phyloP scores from a whole-genome alignment of 2,329 filamentous ascomycete genomes.

The Fusarium papillatum region DNA sequence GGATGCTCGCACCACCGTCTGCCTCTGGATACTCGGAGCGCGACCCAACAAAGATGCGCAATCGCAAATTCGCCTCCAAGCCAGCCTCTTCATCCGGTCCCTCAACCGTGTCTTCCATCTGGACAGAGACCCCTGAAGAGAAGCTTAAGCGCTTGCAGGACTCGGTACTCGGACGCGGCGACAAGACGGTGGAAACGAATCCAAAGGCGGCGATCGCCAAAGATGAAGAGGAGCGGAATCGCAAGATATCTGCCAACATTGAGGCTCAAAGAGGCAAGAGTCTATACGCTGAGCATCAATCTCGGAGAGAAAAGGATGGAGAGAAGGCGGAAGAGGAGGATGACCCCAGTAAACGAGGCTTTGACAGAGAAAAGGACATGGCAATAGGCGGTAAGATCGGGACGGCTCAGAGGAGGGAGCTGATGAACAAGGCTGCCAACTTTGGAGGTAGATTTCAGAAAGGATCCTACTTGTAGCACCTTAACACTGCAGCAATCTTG shows the following conservation, averaged over 20 bases:
- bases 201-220: constrained; percentile 54
- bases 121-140: constrained; percentile 93
- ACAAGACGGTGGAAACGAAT: constrained; percentile 55
- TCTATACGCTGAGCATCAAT: constrained; percentile 70
- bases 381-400: constrained; percentile 80
- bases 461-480: constrained; percentile 71
- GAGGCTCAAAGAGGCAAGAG: constrained; percentile 69
- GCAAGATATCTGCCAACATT: constrained; percentile 62
- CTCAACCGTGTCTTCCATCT: constrained; percentile 74
- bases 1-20: constrained; percentile 82
- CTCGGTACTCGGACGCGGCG: constrained; percentile 81
- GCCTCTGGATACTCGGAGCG: constrained; percentile 69
- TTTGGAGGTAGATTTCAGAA: constrained; percentile 87
- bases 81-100: constrained; percentile 50
- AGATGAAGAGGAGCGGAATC: constrained; percentile 69
- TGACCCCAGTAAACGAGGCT: constrained; percentile 89
- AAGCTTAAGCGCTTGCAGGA: constrained; percentile 86
- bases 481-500: not conserved
- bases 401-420: constrained; percentile 79
- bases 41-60: constrained; percentile 87
- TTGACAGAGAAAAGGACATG: constrained; percentile 97
- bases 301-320: constrained; percentile 45
- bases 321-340: constrained; percentile 76
- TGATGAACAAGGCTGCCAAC: constrained; percentile 83
- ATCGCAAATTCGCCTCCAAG: constrained; percentile 84